A percentile compares a stretch with the other conserved stretches of the same genome.
phyloP scores from a whole-genome alignment of 2,329 filamentous ascomycete genomes.

The Acarospora socialis region DNA sequence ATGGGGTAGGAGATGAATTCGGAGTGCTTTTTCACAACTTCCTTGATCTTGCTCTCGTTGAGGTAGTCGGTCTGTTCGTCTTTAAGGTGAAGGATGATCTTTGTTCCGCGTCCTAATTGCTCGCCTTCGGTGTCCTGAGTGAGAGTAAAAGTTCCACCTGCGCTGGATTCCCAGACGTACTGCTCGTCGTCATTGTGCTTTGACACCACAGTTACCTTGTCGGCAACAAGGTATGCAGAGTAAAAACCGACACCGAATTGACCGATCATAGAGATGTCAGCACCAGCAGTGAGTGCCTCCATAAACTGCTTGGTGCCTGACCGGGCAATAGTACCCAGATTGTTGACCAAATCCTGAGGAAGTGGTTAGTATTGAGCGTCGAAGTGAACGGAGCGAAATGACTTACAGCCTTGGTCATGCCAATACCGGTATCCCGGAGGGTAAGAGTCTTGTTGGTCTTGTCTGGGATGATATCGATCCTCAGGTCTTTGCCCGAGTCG shows the following conservation, averaged over 20 bases:
- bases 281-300: constrained; percentile 96
- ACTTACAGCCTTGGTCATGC: constrained; percentile 99
- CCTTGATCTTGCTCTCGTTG: constrained; percentile 98
- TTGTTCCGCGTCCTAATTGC: constrained; percentile 83
- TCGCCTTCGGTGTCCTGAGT: constrained; percentile 79
- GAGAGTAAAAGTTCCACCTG: constrained; percentile 95
- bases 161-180: constrained; percentile 98
- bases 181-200: constrained; percentile 99
- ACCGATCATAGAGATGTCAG: constrained; percentile 99
- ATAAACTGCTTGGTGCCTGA: constrained; percentile 99
- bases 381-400: neutral
- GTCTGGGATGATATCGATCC: constrained; percentile 97
- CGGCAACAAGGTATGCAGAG: constrained; percentile 98
- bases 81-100: constrained; percentile 98
- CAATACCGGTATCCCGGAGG: constrained; percentile 95
- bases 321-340: constrained; percentile 97
- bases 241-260: constrained; percentile 99
- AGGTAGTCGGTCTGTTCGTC: constrained; percentile 98
- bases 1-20: constrained; percentile 99
- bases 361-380: constrained; percentile 23
- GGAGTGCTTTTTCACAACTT: constrained; percentile 99
- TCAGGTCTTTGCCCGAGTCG: constrained; percentile 92
- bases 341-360: constrained; percentile 94
- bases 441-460: constrained; percentile 96
- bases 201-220: constrained; percentile 87